Evolutionary conservation across 208 protist species (phyloP).

Genomic region (Crithidia sp.): DNA sequence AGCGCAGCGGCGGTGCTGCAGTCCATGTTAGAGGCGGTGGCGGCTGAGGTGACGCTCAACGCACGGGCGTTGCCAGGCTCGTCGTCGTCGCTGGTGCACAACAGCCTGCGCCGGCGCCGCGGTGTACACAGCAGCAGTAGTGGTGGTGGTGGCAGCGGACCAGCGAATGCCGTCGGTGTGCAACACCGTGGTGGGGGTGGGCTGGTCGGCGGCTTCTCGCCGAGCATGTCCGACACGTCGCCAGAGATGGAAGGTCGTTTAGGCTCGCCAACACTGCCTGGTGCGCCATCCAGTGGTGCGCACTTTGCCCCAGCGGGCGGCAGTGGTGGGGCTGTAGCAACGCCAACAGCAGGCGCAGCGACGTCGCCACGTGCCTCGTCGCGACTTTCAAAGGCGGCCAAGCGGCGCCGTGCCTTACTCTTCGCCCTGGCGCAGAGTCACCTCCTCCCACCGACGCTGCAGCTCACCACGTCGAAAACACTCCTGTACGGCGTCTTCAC

Average conservation of each 20-base stretch:
- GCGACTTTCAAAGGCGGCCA: slow-evolving; percentile 22
- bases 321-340: background rate
- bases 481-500: slow-evolving; percentile 68
- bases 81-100: slow-evolving; percentile 22
- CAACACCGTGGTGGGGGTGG: background rate
- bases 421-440: slow-evolving; percentile 50
- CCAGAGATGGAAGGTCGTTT: background rate
- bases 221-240: background rate
- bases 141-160: background rate
- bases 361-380: background rate
- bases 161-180: background rate
- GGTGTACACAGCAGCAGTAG: slow-evolving; percentile 10
- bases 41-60: slow-evolving; percentile 22
- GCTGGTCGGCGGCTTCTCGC: background rate
- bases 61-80: slow-evolving; percentile 19
- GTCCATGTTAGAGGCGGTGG: slow-evolving; percentile 28
- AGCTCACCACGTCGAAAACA: slow-evolving; percentile 38
- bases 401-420: slow-evolving; percentile 40
- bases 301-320: background rate
- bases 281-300: background rate
- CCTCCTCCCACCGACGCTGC: slow-evolving; percentile 32
- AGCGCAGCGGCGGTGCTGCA: slow-evolving; percentile 26
- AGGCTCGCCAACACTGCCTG: background rate
- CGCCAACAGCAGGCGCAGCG: background rate
- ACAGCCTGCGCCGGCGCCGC: slow-evolving; percentile 25